Evolutionary conservation across 805 yeast species (phyloP).

Genomic region (Saccharomycopsis javanensis): DNA sequence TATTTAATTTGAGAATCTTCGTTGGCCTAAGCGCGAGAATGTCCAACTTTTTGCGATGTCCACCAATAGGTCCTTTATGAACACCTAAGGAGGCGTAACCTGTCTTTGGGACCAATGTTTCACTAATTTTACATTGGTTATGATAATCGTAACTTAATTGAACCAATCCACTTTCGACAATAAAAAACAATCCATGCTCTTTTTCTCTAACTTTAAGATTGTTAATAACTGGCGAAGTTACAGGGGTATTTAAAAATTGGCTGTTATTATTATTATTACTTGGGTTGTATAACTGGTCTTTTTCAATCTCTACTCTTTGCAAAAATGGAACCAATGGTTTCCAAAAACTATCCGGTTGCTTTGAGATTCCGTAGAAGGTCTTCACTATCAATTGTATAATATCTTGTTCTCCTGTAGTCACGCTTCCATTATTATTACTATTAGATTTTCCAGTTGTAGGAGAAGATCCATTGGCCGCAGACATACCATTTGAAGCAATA

Average conservation of each 20-base stretch:
- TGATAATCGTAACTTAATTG: conserved; percentile 39
- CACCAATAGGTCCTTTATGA: conserved; percentile 25
- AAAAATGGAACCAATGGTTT: conserved; percentile 42
- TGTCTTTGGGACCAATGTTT: conserved; percentile 58
- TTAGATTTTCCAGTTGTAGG: not conserved
- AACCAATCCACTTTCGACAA: conserved; percentile 38
- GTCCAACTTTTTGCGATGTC: conserved; percentile 34
- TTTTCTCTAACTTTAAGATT: conserved; percentile 25
- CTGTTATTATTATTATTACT: not conserved
- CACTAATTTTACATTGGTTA: conserved; percentile 32
- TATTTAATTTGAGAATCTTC: conserved; percentile 33
- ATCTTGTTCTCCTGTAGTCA: conserved; percentile 23
- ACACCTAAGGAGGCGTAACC: conserved; percentile 57
- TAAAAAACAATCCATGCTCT: conserved; percentile 39
- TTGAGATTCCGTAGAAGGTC: conserved; percentile 51
- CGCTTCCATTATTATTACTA: not conserved
- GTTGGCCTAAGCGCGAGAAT: conserved; percentile 28
- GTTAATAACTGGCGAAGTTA: not conserved
- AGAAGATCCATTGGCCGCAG: not conserved
- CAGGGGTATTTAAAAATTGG: not conserved
- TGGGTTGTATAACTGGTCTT: conserved; percentile 32
- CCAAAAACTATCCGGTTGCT: conserved; percentile 48
- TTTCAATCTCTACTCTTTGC: conserved; percentile 34
- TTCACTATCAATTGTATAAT: conserved; percentile 39
- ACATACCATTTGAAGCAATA: not conserved